Conservation (phyloP, 768 basidiomycete genomes). For the Mycena metata region DNA sequence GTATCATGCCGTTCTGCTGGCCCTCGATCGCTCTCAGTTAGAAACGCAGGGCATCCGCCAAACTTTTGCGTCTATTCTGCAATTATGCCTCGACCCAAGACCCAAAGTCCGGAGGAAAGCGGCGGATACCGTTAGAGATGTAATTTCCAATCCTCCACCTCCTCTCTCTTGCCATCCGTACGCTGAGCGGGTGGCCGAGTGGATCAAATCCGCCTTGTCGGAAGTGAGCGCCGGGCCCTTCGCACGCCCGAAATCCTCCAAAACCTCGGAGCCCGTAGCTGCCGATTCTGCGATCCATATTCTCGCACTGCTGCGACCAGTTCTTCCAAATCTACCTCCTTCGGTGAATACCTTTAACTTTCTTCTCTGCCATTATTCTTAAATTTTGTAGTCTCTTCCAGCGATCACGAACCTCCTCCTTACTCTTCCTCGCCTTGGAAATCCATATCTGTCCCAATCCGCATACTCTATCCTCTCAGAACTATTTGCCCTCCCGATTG, state of each 20-base stretch:
- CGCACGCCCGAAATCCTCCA: constrained; percentile 69
- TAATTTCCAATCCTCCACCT: constrained; percentile 81
- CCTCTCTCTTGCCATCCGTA: constrained; percentile 90
- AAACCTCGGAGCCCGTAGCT: constrained; percentile 66
- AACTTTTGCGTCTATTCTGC: constrained; percentile 87
- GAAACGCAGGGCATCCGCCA: constrained; percentile 79
- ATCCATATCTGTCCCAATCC: constrained; percentile 90
- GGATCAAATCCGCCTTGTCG: constrained; percentile 75
- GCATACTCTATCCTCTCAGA: constrained; percentile 89
- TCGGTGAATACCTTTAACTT: constrained; percentile 64
- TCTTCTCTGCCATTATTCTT: constrained; percentile 22
- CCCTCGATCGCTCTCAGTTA: constrained; percentile 81
- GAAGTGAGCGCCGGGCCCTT: constrained; percentile 76
- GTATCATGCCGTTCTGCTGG: constrained; percentile 74
- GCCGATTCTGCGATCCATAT: constrained; percentile 84
- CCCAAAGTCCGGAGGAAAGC: constrained; percentile 96
- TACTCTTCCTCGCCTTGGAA: constrained; percentile 86
- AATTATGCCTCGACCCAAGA: constrained; percentile 86
- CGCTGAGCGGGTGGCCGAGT: constrained; percentile 83
- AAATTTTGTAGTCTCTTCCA: constrained; percentile 72
- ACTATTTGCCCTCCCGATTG: constrained; percentile 70
- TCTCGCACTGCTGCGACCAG: constrained; percentile 78
- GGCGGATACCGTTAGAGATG: constrained; percentile 84
- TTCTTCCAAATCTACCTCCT: constrained; percentile 71
- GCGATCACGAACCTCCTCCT: constrained; percentile 79